Evolutionary conservation across 2,329 filamentous ascomycete species (phyloP), one percentile per base, ranked within the genome.

Genomic region (Penicillium sp.): DNA sequence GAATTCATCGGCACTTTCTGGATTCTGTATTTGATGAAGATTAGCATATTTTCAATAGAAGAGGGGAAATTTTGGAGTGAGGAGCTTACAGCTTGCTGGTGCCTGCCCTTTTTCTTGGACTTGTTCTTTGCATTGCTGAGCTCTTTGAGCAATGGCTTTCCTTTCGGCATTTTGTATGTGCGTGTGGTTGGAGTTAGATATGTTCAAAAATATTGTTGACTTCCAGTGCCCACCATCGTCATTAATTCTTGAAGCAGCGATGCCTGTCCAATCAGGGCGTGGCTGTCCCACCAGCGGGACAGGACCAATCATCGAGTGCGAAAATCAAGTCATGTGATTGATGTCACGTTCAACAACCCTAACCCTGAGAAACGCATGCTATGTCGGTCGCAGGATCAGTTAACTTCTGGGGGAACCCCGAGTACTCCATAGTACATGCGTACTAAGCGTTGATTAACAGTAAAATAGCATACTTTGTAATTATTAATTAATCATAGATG

Each of bases 1-100:
- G 64, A 83, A 90, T 61, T 89, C 87, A 73, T 89, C 86, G 52
- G 83, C 83, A 1, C 83, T 83, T 56, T 83, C 77, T 5, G 85
- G 82, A 18, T 74, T 75, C 74, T 85, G 62, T 60, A 45, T 21
- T 20, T 35, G 56, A 47, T 62, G 7, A 6, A 23, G 45, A 11
- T 14, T 3, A 21, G 16, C 18, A 12, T 21, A n/a, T 24, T 20
- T 12, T 11, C 12, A 49, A 23, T 24, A 7, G 26, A 50, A 21
- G 30, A 42, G 16, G 18, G n/a, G 30, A 26, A 24, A 9, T 30
- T 30, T 11, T 30, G 8, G 18, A 24, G 9, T 21, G 18, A n/a
- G 20, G 23, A 18, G 52, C 62, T 52, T 66, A 77, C 74, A 66
- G 71, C 67, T 60, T 74, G 72, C 20, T 68, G 67, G 14, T 54